Evolutionary conservation across 108 stramenopile species (phyloP).

Genomic region (Stephanodiscus triporus): DNA sequence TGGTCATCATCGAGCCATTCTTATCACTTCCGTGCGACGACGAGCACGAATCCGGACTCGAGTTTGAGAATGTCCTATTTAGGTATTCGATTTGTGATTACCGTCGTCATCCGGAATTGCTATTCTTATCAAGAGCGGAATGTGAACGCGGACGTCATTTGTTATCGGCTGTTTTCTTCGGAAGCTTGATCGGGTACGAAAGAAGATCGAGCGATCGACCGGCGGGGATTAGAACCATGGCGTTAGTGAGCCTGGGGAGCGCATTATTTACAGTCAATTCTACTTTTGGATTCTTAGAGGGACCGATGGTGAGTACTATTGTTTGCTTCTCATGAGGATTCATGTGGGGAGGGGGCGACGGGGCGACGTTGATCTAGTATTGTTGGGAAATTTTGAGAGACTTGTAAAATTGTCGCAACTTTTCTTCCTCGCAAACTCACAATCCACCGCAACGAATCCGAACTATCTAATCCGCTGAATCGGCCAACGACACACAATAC

Average conservation of each 20-base stretch:
- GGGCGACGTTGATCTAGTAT: too few species aligned
- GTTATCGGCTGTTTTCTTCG: conserved; percentile 44
- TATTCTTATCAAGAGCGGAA: conserved; percentile 40
- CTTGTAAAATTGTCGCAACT: not conserved
- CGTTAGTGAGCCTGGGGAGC: conserved; percentile 82
- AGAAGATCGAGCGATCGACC: conserved; percentile 60
- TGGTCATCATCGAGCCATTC: conserved; percentile 37
- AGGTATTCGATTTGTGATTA: conserved; percentile 28
- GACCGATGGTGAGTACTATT: conserved; percentile 64
- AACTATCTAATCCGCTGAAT: not conserved
- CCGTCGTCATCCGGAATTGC: conserved; percentile 19
- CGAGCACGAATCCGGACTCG: conserved; percentile 20
- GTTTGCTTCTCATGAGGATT: not conserved
- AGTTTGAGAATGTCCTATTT: conserved; percentile 33
- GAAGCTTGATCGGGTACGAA: conserved; percentile 59
- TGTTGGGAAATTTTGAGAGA: too few species aligned
- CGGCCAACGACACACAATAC: not conserved
- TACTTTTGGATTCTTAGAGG: conserved; percentile 78
- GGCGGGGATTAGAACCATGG: conserved; percentile 79
- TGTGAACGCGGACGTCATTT: conserved; percentile 46
- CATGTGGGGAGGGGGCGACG: too few species aligned
- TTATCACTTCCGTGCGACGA: conserved; percentile 23
- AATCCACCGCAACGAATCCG: not conserved
- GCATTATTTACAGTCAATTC: conserved; percentile 89
- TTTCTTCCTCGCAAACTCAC: not conserved